These are phyloP conservation scores for Trichosanthes cucumerina DNA, from an alignment of 306 rosid species.

Conservation along the genomic window DNA sequence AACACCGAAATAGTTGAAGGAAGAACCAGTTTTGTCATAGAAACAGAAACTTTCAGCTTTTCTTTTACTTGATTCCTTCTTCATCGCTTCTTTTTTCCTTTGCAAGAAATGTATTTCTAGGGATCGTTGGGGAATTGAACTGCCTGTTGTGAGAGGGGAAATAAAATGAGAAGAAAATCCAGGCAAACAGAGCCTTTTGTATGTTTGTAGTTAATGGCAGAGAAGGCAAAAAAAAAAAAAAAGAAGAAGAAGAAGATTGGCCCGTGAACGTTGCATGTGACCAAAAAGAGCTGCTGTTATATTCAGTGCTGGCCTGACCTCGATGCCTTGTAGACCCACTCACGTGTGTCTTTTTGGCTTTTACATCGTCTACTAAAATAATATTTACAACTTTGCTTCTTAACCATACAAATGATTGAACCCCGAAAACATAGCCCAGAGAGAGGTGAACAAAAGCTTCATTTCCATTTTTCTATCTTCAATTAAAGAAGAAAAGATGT, in stretches of 20 bases:
- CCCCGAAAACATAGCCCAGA: background rate
- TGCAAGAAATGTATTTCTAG: background rate
- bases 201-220: slow-evolving; percentile 10
- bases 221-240: background rate
- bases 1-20: background rate
- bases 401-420: slow-evolving; percentile 9
- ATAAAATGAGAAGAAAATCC: slow-evolving; percentile 1
- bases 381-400: background rate
- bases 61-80: background rate
- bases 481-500: background rate
- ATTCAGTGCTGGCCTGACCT: slow-evolving; percentile 62
- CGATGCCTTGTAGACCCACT: slow-evolving; percentile 75
- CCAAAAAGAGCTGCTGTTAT: slow-evolving; percentile 70
- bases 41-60: background rate
- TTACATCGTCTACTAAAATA: slow-evolving; percentile 28
- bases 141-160: background rate
- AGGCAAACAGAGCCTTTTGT: slow-evolving; percentile 1
- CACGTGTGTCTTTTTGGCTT: slow-evolving; percentile 70
- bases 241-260: slow-evolving; percentile 14
- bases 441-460: background rate
- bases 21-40: background rate
- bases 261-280: slow-evolving; percentile 99
- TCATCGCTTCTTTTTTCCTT: background rate
- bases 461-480: background rate
- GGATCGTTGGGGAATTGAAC: background rate